Evolutionary conservation across 2,329 filamentous ascomycete species (phyloP).

Genomic region (Nannizziopsis arthrosporioides): DNA sequence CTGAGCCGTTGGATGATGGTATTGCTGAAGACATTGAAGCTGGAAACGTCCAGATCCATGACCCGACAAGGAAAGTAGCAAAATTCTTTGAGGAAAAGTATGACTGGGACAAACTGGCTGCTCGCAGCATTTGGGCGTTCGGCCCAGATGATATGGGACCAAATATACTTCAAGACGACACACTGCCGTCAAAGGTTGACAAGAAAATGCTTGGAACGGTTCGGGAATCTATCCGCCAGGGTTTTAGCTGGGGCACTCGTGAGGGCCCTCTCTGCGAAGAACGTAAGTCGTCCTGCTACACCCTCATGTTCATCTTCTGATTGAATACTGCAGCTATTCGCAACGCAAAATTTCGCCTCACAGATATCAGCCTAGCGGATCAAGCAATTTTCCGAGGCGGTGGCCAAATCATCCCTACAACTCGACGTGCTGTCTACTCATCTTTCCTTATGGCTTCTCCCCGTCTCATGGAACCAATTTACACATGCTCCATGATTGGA

Average conservation of each 20-base stretch:
- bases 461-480: constrained; percentile 91
- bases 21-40: constrained; percentile 91
- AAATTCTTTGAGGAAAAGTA: constrained; percentile 97
- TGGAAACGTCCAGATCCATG: constrained; percentile 79
- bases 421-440: constrained; percentile 83
- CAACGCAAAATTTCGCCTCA: constrained; percentile 95
- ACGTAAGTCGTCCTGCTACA: constrained; percentile 49
- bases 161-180: constrained; percentile 95
- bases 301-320: constrained; percentile 15
- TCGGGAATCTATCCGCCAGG: constrained; percentile 84
- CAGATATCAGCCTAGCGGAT: constrained; percentile 71
- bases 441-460: constrained; percentile 96
- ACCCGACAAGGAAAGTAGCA: constrained; percentile 82
- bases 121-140: constrained; percentile 95
- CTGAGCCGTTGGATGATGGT: constrained; percentile 86
- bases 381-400: constrained; percentile 92
- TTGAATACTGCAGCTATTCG: constrained; percentile 57
- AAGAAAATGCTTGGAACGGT: constrained; percentile 80
- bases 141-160: constrained; percentile 89
- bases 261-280: constrained; percentile 97
- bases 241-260: constrained; percentile 90
- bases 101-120: constrained; percentile 89
- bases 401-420: constrained; percentile 93
- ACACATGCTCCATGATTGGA: constrained; percentile 83
- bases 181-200: constrained; percentile 84